These are phyloP conservation scores for Solanum chacoense DNA, from an alignment of 305 asterid genomes.

Conservation along the genomic window DNA sequence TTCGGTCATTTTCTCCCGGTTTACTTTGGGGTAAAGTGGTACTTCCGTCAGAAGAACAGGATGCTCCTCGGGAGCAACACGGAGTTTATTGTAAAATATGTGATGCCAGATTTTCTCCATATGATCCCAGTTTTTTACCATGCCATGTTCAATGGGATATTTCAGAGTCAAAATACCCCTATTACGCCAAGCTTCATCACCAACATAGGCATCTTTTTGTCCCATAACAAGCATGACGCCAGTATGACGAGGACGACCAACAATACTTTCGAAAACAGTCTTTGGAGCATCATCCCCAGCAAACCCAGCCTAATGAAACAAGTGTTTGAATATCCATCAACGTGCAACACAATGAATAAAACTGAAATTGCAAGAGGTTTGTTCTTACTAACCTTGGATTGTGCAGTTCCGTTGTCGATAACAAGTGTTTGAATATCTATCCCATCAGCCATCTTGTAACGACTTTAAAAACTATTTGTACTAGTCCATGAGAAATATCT, in stretches of 20 bases:
- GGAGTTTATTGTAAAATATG: not conserved
- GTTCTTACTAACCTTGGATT: not conserved
- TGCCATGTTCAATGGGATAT: constrained; percentile 20
- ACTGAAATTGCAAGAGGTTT: not conserved
- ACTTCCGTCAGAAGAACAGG: too few relatives aligned
- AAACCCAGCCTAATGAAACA: constrained; percentile 15
- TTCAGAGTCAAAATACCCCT: constrained; percentile 16
- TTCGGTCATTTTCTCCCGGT: too few relatives aligned
- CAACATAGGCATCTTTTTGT: constrained; percentile 18
- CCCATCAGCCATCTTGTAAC: not conserved
- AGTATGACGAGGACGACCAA: constrained; percentile 12
- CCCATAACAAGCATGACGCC: constrained; percentile 16
- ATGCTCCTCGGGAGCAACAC: not conserved
- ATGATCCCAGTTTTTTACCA: constrained; percentile 28
- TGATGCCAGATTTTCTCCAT: constrained; percentile 27
- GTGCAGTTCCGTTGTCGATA: not conserved
- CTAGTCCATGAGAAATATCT: too few relatives aligned
- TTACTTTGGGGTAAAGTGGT: too few relatives aligned
- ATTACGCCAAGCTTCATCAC: constrained; percentile 15
- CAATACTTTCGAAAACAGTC: constrained; percentile 8
- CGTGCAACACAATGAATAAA: not conserved
- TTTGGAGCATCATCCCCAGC: constrained; percentile 4
- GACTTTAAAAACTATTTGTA: too few relatives aligned
- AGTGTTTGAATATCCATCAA: not conserved
- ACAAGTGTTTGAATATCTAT: not conserved